Percentiles rank a stretch among this genome's conserved stretches.
Conservation (phyloP, 2,329 filamentous ascomycete genomes). For the Sporothrix brasiliensis region DNA sequence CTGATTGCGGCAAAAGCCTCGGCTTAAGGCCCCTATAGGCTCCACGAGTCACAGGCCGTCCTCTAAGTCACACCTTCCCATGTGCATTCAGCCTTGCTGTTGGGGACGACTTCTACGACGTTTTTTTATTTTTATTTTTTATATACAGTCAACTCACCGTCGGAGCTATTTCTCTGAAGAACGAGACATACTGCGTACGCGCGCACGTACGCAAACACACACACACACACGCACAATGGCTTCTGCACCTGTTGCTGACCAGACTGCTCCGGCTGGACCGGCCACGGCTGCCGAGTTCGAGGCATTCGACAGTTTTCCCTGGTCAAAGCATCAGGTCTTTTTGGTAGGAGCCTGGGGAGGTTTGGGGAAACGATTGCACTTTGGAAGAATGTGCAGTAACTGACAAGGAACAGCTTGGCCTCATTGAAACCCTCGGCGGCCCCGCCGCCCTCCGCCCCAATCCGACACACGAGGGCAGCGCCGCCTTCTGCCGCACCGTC, state of each 20-base stretch:
- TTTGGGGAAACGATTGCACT: neutral
- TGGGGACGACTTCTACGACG: neutral
- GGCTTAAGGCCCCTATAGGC: constrained; percentile 17
- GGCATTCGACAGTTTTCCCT: constrained; percentile 37
- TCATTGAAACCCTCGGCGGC: constrained; percentile 38
- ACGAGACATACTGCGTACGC: too few relatives aligned
- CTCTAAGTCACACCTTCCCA: constrained; percentile 8
- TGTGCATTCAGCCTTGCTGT: constrained; percentile 21
- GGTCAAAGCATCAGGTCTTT: constrained; percentile 36
- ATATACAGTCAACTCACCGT: neutral
- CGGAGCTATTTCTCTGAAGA: neutral
- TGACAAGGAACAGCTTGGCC: constrained; percentile 34
- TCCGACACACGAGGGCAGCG: constrained; percentile 36
- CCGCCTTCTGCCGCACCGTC: constrained; percentile 38
- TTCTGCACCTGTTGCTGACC: constrained; percentile 17
- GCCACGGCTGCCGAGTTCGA: constrained; percentile 31
- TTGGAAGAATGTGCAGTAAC: neutral
- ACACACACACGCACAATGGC: constrained; percentile 20
- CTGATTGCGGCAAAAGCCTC: constrained; percentile 27
- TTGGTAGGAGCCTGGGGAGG: constrained; percentile 28
- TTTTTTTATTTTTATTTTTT: too few relatives aligned
- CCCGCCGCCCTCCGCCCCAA: constrained; percentile 34
- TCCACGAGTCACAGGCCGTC: neutral
- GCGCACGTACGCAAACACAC: neutral
- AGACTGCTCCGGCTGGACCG: neutral